Conservation (phyloP, 306 rosid species). For the Cucurbita argyrosperma region DNA sequence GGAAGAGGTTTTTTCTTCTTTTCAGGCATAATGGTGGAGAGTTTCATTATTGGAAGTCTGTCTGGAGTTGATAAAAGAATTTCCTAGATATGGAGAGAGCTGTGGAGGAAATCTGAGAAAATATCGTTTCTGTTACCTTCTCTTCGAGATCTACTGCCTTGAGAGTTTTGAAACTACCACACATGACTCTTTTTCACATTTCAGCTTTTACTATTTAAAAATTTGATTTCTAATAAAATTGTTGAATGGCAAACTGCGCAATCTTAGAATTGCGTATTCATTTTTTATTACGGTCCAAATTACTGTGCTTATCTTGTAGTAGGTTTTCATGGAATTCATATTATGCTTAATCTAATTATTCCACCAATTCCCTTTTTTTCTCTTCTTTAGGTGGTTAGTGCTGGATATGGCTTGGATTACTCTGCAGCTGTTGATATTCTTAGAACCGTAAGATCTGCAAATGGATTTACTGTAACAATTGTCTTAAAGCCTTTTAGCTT, state of each 20-base stretch:
- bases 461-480: slow-evolving; percentile 52
- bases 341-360: not conserved
- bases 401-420: slow-evolving; percentile 74
- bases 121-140: not conserved
- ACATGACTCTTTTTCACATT: not conserved
- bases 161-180: not conserved
- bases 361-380: not conserved
- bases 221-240: not conserved
- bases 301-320: not conserved
- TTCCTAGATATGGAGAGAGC: not conserved
- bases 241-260: not conserved
- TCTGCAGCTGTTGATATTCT: slow-evolving; percentile 45
- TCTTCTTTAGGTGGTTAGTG: slow-evolving; percentile 69
- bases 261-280: not conserved
- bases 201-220: not conserved
- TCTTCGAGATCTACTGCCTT: not conserved
- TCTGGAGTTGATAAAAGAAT: not conserved
- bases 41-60: not conserved
- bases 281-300: not conserved
- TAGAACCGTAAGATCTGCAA: slow-evolving; percentile 44
- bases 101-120: not conserved
- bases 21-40: not conserved
- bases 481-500: slow-evolving; percentile 85
- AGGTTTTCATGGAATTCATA: not conserved
- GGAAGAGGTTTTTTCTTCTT: not conserved